Percentiles rank a stretch among this genome's conserved stretches.
phyloP scores from a whole-genome alignment of 106 monocot species.

The Dendrobium catenatum region DNA sequence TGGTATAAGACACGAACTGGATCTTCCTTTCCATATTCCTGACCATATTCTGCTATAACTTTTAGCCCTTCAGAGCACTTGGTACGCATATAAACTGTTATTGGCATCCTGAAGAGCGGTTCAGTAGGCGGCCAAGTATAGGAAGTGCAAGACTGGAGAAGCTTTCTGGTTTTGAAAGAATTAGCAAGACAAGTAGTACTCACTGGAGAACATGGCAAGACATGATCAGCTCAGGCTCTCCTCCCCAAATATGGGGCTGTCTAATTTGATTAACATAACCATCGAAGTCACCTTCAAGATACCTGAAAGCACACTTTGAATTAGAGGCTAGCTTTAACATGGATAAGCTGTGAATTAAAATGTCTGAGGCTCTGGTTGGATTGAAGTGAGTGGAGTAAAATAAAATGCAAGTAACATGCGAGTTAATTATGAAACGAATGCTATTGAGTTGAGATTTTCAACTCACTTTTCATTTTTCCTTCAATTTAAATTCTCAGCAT shows the following conservation, averaged over 20 bases:
- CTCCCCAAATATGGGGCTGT: constrained; percentile 66
- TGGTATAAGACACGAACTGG: constrained; percentile 60
- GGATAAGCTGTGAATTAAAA: too few species aligned
- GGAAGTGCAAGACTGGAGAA: background rate
- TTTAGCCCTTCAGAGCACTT: constrained; percentile 27
- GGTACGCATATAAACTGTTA: constrained; percentile 53
- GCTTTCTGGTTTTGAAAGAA: background rate
- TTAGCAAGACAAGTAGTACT: background rate
- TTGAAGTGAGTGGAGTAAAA: too few species aligned
- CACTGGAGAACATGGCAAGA: constrained; percentile 67
- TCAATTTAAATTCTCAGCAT: too few species aligned
- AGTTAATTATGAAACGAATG: too few species aligned
- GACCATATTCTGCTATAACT: constrained; percentile 63
- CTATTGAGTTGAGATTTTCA: too few species aligned
- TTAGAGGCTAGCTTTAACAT: too few species aligned
- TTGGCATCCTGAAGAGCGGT: constrained; percentile 45
- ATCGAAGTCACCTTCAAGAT: constrained; percentile 64
- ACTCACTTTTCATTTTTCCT: too few species aligned
- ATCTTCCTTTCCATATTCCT: constrained; percentile 61
- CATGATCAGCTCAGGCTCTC: constrained; percentile 74
- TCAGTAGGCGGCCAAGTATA: background rate
- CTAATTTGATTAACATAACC: constrained; percentile 52
- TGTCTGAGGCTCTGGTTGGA: too few species aligned
- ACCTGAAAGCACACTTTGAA: constrained; percentile 26
- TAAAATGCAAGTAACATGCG: too few species aligned